Conservation (phyloP, 1,139 yeast species). For the Debaryomyces psychrophilus region DNA sequence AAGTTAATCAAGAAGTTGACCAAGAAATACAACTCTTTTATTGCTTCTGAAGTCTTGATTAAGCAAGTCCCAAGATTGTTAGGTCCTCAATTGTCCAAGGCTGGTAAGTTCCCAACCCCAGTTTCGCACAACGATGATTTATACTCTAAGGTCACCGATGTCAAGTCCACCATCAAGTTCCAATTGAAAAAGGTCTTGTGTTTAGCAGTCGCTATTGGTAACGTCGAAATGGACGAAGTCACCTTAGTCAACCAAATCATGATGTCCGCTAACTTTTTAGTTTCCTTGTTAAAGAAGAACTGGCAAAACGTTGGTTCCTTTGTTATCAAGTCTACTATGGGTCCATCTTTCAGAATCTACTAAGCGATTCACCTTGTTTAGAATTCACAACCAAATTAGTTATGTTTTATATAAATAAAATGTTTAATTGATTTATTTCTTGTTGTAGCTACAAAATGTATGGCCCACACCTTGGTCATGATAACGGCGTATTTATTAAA, state of each 20-base stretch:
- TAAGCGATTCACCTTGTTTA: conserved; percentile 43
- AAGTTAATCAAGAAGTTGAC: conserved; percentile 99
- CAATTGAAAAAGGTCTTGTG: conserved; percentile 96
- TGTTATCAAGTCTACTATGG: conserved; percentile 99
- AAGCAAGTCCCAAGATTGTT: conserved; percentile 99
- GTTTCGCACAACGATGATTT: conserved; percentile 99
- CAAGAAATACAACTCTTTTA: conserved; percentile 99
- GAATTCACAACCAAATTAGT: conserved; percentile 5
- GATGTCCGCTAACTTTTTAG: conserved; percentile 99
- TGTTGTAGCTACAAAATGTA: not conserved
- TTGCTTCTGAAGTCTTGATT: conserved; percentile 98
- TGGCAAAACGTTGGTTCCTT: conserved; percentile 99
- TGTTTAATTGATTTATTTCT: conserved; percentile 7
- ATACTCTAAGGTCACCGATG: conserved; percentile 94
- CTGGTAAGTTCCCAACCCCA: conserved; percentile 99
- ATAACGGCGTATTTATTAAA: conserved; percentile 1
- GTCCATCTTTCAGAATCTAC: conserved; percentile 99
- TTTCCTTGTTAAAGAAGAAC: conserved; percentile 99
- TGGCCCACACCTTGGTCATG: too few relatives aligned
- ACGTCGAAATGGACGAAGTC: conserved; percentile 98
- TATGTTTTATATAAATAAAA: conserved; percentile 8
- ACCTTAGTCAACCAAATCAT: conserved; percentile 95
- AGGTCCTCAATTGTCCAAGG: conserved; percentile 99
- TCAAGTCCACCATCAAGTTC: conserved; percentile 99
- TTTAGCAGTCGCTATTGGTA: conserved; percentile 95